A percentile compares a stretch with the other conserved stretches of the same genome.
These are phyloP conservation scores for Sporothrix inflata DNA, from an alignment of 2,329 filamentous ascomycete species.

Conservation along the genomic window DNA sequence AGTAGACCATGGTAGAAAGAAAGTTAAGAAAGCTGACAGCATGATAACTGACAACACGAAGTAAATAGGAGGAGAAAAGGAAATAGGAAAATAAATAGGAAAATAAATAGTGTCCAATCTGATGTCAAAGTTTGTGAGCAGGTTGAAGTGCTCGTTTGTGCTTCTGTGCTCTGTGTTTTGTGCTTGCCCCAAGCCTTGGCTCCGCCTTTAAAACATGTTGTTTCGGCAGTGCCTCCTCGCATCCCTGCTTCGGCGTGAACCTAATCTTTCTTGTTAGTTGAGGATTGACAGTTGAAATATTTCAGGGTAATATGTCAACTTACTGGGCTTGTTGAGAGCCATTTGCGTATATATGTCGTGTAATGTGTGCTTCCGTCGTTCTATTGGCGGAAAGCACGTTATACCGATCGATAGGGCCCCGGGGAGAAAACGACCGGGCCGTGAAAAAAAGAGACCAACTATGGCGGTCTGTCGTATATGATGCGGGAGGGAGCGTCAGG, in stretches of 20 bases:
- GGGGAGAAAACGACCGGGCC: neutral
- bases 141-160: constrained; percentile 12
- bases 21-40: neutral
- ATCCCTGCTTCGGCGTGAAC: neutral
- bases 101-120: neutral
- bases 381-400: neutral
- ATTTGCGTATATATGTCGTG: constrained; percentile 3
- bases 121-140: neutral
- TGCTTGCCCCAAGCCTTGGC: constrained; percentile 3
- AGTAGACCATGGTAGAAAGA: too few relatives aligned
- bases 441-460: neutral
- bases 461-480: neutral
- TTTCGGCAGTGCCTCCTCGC: constrained; percentile 13
- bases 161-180: neutral
- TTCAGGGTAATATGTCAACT: neutral
- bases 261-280: neutral
- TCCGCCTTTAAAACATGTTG: constrained; percentile 8
- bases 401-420: neutral
- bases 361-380: neutral
- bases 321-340: neutral
- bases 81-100: neutral
- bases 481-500: neutral
- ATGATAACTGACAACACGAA: neutral
- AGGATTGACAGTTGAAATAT: neutral
- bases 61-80: neutral